Base-by-base conservation (phyloP, 768 basidiomycete genomes). In the Filobasidium floriforme region DNA sequence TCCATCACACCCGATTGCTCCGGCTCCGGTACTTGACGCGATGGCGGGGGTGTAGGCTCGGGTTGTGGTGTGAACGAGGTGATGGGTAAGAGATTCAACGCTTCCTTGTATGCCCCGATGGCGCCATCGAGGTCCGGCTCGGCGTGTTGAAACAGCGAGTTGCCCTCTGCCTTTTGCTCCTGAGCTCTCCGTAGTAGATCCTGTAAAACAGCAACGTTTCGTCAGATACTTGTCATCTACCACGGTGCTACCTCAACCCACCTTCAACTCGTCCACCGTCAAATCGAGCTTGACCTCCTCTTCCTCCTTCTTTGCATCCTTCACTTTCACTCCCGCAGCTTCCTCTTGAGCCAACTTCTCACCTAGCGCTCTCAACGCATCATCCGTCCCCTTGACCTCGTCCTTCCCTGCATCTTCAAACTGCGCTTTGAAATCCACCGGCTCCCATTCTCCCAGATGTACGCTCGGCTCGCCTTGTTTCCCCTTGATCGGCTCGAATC, bases 91-190 rank as follows among this genome's bases (percentile, higher is more conserved):
- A 80, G 81, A 40, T 82, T 82, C n/a, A 93, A 81, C 1, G 84
- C 92, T 44, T 84, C 80, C 66, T 82, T 82, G 76, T 96, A 96
- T 1, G 84, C 79, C 18, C 81, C 82, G 12, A 91, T 80, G 4
- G 92, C 90, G 69, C 86, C 85, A 29, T 83, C 81, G 87, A 88
- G 90, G 68, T 82, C 79, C 44, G 82, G 78, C 22, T 83, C 71
- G 46, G 65, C 66, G 15, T 61, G 79, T 57, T 85, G 86, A 79
- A 91, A 94, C 68, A 81, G 79, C 2, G 83, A 82, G 69, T 92
- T 94, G 19, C 91, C 92, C 73, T 87, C 83, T 9, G 79, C 77
- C 77, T 93, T 96, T 62, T 87, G 78, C 57, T 84, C 83, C 29
- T 84, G 83, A 18, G 87, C 88, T 68, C 81, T 79, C 37, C 69